Conservation (phyloP, 768 basidiomycete genomes). For the Boletus pseudo-olivaceus region DNA sequence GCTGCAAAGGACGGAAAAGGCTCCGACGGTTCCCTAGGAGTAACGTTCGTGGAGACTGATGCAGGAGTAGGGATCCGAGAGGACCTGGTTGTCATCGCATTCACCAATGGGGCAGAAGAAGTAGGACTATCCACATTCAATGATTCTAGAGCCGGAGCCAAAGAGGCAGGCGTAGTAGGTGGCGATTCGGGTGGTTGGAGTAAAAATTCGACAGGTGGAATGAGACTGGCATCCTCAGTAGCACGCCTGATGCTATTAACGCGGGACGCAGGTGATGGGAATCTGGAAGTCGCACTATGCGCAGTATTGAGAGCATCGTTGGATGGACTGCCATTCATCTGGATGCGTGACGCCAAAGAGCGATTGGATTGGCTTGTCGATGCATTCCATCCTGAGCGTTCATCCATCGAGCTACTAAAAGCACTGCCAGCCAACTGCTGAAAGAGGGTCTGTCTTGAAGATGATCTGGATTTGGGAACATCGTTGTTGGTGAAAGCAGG, state of each 20-base stretch:
- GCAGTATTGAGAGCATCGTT: background rate
- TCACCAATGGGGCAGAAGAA: background rate
- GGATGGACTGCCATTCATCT: slow-evolving; percentile 7
- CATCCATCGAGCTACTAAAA: background rate
- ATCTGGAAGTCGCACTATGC: background rate
- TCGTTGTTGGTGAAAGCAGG: background rate
- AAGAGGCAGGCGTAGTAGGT: slow-evolving; percentile 12
- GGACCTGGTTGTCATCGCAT: background rate
- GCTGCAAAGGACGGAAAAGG: background rate
- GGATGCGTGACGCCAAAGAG: slow-evolving; percentile 26
- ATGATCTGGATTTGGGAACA: slow-evolving; percentile 3
- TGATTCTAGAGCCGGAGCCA: background rate
- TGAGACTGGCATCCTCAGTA: slow-evolving; percentile 14
- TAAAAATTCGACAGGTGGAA: slow-evolving; percentile 32
- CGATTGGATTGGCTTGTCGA: slow-evolving; percentile 8
- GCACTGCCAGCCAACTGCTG: slow-evolving; percentile 18
- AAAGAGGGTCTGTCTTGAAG: slow-evolving; percentile 20
- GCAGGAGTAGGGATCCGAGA: slow-evolving; percentile 3
- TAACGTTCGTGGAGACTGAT: background rate
- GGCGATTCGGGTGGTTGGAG: slow-evolving; percentile 16
- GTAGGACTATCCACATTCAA: background rate
- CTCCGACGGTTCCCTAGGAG: background rate
- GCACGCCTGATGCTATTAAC: background rate
- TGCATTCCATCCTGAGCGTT: background rate
- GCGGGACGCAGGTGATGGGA: background rate